Evolutionary conservation across 495 filamentous ascomycete species (phyloP).

Genomic region (Aspergillus carlsbadensis): DNA sequence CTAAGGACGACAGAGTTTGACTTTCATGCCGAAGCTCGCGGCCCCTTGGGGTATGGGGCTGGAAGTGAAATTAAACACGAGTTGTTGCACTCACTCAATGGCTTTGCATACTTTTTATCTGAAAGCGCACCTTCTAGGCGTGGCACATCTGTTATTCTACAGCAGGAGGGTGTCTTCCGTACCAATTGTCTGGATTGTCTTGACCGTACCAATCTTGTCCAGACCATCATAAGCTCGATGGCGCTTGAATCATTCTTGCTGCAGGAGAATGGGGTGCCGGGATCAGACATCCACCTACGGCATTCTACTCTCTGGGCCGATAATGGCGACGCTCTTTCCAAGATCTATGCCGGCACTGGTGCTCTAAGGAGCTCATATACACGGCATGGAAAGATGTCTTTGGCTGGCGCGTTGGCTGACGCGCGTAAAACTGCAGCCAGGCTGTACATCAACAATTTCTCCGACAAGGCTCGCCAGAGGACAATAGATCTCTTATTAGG

Average conservation of each 20-base stretch:
- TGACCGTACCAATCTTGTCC: slow-evolving; percentile 93
- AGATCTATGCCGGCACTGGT: slow-evolving; percentile 95
- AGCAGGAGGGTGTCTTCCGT: slow-evolving; percentile 92
- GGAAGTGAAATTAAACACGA: slow-evolving; percentile 73
- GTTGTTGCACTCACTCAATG: slow-evolving; percentile 73
- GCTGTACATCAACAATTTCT: slow-evolving; percentile 95
- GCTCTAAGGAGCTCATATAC: slow-evolving; percentile 95
- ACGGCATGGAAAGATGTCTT: slow-evolving; percentile 91
- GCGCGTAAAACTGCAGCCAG: slow-evolving; percentile 90
- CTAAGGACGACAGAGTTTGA: slow-evolving; percentile 83
- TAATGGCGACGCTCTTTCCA: slow-evolving; percentile 91
- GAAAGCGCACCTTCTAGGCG: slow-evolving; percentile 48
- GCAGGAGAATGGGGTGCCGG: slow-evolving; percentile 63
- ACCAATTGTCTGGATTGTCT: slow-evolving; percentile 97
- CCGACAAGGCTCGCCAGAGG: slow-evolving; percentile 87
- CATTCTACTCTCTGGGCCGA: slow-evolving; percentile 97
- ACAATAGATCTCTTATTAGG: slow-evolving; percentile 92
- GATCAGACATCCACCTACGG: slow-evolving; percentile 80
- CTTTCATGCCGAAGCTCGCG: slow-evolving; percentile 91
- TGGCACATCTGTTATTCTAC: slow-evolving; percentile 67
- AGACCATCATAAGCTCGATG: slow-evolving; percentile 92
- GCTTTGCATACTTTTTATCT: slow-evolving; percentile 87
- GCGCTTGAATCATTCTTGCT: slow-evolving; percentile 76
- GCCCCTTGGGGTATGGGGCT: slow-evolving; percentile 82
- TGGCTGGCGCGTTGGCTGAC: slow-evolving; percentile 92